phyloP scores from a whole-genome alignment of 169 alveolate genomes.

The Eimeria zaria region DNA sequence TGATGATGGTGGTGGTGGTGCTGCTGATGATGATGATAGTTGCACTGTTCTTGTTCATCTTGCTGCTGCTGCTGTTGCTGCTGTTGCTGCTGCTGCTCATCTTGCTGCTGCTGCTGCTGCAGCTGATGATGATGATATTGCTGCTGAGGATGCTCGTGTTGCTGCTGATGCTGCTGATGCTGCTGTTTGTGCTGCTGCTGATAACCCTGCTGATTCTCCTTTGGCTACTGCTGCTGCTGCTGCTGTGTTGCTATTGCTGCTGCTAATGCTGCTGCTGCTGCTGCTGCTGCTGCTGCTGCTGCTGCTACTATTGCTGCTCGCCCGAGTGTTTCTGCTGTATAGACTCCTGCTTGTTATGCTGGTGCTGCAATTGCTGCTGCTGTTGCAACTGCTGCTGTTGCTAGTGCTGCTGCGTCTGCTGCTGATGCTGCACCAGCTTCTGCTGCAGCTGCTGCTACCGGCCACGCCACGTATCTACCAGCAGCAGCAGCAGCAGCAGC shows the following conservation, averaged over 20 bases:
- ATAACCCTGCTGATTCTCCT: neutral
- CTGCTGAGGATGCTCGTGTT: neutral
- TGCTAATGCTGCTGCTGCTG: neutral
- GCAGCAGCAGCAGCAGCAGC: conserved; percentile 54
- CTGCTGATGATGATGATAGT: neutral
- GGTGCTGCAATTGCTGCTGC: too few relatives aligned
- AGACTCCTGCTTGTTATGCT: too few relatives aligned
- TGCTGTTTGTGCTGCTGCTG: neutral
- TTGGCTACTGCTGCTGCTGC: neutral
- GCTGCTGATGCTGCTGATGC: too few relatives aligned
- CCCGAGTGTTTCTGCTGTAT: too few relatives aligned
- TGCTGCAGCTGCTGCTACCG: too few relatives aligned
- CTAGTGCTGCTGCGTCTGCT: neutral
- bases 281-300: neutral
- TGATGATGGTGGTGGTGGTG: neutral
- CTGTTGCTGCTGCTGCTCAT: conserved; percentile 34
- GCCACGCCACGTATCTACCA: neutral
- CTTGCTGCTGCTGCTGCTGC: conserved; percentile 4
- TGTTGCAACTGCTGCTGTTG: neutral
- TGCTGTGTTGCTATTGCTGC: neutral
- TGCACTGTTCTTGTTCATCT: neutral
- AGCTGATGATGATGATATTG: neutral
- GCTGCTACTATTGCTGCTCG: too few relatives aligned
- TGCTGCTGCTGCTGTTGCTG: neutral
- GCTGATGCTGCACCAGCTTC: too few relatives aligned